These are phyloP conservation scores for Apostasia ramifera DNA, from an alignment of 106 monocot genomes.

Conservation along the genomic window DNA sequence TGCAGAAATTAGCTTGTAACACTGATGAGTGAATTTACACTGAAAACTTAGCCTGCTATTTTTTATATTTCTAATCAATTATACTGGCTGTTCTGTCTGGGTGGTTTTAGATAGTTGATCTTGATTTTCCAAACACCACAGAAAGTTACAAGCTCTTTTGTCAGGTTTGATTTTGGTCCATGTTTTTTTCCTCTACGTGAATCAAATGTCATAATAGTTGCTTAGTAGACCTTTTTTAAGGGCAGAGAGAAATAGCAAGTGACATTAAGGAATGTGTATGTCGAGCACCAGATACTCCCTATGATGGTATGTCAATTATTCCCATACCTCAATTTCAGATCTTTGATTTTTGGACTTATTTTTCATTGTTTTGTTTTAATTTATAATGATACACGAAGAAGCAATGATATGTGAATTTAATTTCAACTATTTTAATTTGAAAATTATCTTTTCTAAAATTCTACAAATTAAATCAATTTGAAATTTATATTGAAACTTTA, in stretches of 20 bases:
- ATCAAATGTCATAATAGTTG: constrained; percentile 6
- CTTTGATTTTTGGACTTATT: no score
- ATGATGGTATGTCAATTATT: constrained; percentile 46
- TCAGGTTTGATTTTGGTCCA: constrained; percentile 29
- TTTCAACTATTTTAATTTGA: no score
- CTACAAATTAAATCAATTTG: no score
- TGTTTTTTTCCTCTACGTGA: constrained; percentile 3
- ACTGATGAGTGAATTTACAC: no score
- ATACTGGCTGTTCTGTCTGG: not conserved
- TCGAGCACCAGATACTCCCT: constrained; percentile 81
- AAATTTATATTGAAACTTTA: no score
- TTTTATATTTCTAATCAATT: no score
- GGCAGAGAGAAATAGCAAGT: constrained; percentile 77
- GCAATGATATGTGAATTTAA: no score
- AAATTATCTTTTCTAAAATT: no score
- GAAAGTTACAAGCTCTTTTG: constrained; percentile 89
- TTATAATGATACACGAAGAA: no score
- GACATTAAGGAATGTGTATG: constrained; percentile 95
- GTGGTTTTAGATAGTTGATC: constrained; percentile 52
- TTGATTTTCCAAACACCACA: constrained; percentile 92
- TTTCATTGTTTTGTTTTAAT: no score
- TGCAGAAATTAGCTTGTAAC: no score
- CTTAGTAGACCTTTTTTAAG: constrained; percentile 12
- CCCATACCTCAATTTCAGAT: not conserved
- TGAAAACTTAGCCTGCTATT: no score